These are phyloP conservation scores for Juglanconis sp. DNA, from an alignment of 2,329 filamentous ascomycete species.

Conservation along the genomic window DNA sequence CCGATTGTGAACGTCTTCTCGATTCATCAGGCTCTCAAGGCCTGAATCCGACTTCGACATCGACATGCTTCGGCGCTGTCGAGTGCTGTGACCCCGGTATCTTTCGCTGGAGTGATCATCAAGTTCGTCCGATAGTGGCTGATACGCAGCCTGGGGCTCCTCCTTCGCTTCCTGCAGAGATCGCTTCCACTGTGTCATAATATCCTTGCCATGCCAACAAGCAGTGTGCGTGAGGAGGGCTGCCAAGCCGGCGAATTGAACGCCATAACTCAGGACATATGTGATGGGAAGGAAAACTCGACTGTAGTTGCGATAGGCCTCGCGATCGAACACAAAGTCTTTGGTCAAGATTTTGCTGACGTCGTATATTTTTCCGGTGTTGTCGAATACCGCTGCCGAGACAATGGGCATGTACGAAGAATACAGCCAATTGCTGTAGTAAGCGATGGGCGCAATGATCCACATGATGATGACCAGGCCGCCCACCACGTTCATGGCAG, in stretches of 20 bases:
- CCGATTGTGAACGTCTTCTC: conserved; percentile 80
- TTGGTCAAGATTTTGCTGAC: conserved; percentile 75
- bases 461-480: conserved; percentile 82
- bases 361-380: conserved; percentile 75
- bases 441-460: conserved; percentile 75
- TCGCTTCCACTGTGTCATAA: conserved; percentile 71
- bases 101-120: conserved; percentile 15
- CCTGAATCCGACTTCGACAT: conserved; percentile 34
- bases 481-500: conserved; percentile 78
- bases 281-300: conserved; percentile 83
- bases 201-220: conserved; percentile 82
- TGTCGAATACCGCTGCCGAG: conserved; percentile 82
- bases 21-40: conserved; percentile 57
- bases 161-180: conserved; percentile 62
- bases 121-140: conserved; percentile 35
- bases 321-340: conserved; percentile 74
- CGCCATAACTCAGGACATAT: conserved; percentile 80
- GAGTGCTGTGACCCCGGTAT: background rate
- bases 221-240: conserved; percentile 76
- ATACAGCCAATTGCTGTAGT: conserved; percentile 76
- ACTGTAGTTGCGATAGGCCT: conserved; percentile 77
- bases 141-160: conserved; percentile 49
- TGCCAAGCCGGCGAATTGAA: conserved; percentile 80
- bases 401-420: conserved; percentile 85
- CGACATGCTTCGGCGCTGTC: conserved; percentile 1